Evolutionary conservation across 768 basidiomycete genomes (phyloP).

Genomic region (Suillus brevipes): DNA sequence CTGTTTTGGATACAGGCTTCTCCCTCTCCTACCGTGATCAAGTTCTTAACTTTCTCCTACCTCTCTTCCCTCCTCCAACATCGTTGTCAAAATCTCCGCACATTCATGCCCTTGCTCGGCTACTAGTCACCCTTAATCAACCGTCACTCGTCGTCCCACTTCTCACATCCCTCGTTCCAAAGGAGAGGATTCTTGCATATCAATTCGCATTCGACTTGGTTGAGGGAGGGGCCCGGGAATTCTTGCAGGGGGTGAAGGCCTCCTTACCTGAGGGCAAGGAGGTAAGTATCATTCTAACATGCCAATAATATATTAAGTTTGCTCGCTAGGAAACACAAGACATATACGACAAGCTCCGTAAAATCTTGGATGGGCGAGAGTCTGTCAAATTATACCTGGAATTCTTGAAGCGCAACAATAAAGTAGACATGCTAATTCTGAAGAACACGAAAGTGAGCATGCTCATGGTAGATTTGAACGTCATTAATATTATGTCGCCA

Average conservation of each 20-base stretch:
- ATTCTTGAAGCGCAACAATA: constrained; percentile 93
- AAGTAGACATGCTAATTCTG: constrained; percentile 86
- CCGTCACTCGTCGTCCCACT: constrained; percentile 77
- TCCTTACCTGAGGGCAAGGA: constrained; percentile 68
- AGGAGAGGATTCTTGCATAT: constrained; percentile 79
- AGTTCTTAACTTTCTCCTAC: constrained; percentile 74
- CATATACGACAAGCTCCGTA: constrained; percentile 72
- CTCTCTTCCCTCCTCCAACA: constrained; percentile 80
- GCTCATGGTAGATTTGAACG: background rate
- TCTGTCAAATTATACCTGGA: constrained; percentile 92
- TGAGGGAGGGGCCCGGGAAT: constrained; percentile 93
- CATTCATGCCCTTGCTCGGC: constrained; percentile 79
- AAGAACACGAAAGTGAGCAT: constrained; percentile 82
- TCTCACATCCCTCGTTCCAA: constrained; percentile 66
- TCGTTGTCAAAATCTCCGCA: constrained; percentile 74
- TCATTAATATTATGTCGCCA: constrained; percentile 30
- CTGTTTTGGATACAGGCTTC: constrained; percentile 87
- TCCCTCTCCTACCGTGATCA: constrained; percentile 83
- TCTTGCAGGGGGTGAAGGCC: constrained; percentile 72
- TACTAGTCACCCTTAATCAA: constrained; percentile 86
- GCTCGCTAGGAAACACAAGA: constrained; percentile 52
- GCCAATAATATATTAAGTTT: constrained; percentile 12
- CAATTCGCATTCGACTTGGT: constrained; percentile 96
- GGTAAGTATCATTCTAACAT: constrained; percentile 39
- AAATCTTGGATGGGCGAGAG: constrained; percentile 87